Conservation (phyloP, 148 eudicot genomes). For the Selenicereus undatus region DNA sequence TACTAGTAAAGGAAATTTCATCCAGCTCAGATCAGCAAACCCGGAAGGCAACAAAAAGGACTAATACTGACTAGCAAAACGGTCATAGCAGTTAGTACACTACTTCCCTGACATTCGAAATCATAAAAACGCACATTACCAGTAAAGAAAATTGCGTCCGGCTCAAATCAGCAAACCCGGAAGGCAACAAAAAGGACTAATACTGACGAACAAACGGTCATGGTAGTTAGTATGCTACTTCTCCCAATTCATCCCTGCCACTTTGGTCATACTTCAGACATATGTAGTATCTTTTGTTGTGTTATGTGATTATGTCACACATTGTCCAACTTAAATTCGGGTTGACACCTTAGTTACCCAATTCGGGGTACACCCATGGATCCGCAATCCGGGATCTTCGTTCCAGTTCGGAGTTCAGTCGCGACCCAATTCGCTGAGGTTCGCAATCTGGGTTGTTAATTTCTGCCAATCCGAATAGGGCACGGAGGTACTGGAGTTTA, state of each 20-base stretch:
- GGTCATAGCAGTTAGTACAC: neutral
- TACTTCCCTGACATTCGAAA: neutral
- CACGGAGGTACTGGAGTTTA: too few species aligned
- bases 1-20: neutral
- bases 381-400: too few species aligned
- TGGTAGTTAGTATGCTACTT: neutral
- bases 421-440: too few species aligned
- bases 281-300: neutral
- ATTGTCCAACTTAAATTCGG: neutral
- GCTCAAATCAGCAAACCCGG: neutral
- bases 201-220: neutral
- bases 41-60: too few species aligned
- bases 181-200: too few species aligned
- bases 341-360: neutral
- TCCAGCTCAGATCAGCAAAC: neutral
- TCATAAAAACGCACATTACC: neutral
- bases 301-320: neutral
- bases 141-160: neutral
- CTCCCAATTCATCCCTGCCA: neutral
- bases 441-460: too few species aligned
- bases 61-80: neutral
- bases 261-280: neutral
- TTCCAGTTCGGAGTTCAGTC: too few species aligned
- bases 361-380: too few species aligned
- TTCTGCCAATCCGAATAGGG: too few species aligned